phyloP scores from a whole-genome alignment of 495 filamentous ascomycete genomes.

The Aspergillus kassunensis region DNA sequence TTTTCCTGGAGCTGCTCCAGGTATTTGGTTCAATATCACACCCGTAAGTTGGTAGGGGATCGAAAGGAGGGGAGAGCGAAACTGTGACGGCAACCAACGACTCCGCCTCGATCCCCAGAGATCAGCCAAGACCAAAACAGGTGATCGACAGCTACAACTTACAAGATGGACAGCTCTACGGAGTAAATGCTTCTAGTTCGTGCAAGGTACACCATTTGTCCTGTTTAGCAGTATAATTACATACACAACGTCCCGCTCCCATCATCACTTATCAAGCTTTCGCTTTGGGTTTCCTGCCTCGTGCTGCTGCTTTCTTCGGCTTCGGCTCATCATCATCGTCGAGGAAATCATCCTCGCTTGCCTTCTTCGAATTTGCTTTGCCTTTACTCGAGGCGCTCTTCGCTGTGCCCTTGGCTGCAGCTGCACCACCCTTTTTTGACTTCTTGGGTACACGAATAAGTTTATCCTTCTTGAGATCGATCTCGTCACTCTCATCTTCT shows the following conservation, averaged over 20 bases:
- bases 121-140: constrained; percentile 14
- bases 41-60: not conserved
- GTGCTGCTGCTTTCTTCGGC: constrained; percentile 49
- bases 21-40: not conserved
- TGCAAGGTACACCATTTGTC: not conserved
- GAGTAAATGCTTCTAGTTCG: no score
- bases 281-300: constrained; percentile 43
- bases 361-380: constrained; percentile 56
- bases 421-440: constrained; percentile 28
- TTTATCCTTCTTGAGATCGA: constrained; percentile 89
- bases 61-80: constrained; percentile 1
- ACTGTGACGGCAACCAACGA: not conserved
- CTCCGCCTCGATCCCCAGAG: constrained; percentile 11
- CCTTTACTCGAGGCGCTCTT: constrained; percentile 39
- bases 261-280: constrained; percentile 19
- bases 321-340: constrained; percentile 53
- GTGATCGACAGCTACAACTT: not conserved
- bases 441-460: constrained; percentile 90
- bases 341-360: constrained; percentile 34
- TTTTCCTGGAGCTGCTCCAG: constrained; percentile 2
- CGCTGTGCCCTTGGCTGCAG: constrained; percentile 23
- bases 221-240: not conserved
- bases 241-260: not conserved
- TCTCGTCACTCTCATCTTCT: constrained; percentile 61
- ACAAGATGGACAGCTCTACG: no score